Conservation (phyloP, 2,329 filamentous ascomycete species). For the Furcasterigmium sp. region DNA sequence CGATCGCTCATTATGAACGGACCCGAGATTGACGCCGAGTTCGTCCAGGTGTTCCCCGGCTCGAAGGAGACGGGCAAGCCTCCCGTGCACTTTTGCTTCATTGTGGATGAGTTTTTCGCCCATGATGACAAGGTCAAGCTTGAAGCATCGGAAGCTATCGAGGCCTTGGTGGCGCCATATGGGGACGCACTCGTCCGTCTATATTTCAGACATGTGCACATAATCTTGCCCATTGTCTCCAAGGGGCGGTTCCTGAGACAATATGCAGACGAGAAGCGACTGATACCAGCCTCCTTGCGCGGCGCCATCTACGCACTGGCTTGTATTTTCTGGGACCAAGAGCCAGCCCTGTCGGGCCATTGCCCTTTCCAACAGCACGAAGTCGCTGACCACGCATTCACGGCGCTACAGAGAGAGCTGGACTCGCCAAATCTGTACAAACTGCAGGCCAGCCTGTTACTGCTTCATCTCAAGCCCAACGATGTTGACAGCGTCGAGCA, state of each 20-base stretch:
- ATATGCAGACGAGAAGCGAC: conserved; percentile 29
- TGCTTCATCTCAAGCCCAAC: conserved; percentile 38
- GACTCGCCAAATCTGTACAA: conserved; percentile 40
- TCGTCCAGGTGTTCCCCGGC: conserved; percentile 35
- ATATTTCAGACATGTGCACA: conserved; percentile 40
- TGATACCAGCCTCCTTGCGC: conserved; percentile 37
- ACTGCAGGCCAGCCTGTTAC: conserved; percentile 39
- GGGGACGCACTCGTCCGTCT: conserved; percentile 34
- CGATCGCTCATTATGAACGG: conserved; percentile 39
- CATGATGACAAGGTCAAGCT: conserved; percentile 31
- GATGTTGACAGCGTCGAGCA: conserved; percentile 40
- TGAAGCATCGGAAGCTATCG: conserved; percentile 34
- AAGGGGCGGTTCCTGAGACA: conserved; percentile 35
- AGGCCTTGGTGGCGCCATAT: conserved; percentile 32
- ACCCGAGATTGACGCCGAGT: conserved; percentile 37
- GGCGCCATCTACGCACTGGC: conserved; percentile 39
- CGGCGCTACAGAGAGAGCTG: conserved; percentile 36
- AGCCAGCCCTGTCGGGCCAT: conserved; percentile 19
- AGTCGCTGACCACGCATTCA: conserved; percentile 44
- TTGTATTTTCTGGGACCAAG: conserved; percentile 34
- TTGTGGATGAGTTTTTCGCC: conserved; percentile 38
- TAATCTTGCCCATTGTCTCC: conserved; percentile 35
- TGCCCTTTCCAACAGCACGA: conserved; percentile 34
- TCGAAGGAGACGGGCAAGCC: conserved; percentile 25
- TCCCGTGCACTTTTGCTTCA: conserved; percentile 39